Evolutionary conservation across 371 early-diverging fungal species (phyloP).

Genomic region (Syncephalastrum racemosum): DNA sequence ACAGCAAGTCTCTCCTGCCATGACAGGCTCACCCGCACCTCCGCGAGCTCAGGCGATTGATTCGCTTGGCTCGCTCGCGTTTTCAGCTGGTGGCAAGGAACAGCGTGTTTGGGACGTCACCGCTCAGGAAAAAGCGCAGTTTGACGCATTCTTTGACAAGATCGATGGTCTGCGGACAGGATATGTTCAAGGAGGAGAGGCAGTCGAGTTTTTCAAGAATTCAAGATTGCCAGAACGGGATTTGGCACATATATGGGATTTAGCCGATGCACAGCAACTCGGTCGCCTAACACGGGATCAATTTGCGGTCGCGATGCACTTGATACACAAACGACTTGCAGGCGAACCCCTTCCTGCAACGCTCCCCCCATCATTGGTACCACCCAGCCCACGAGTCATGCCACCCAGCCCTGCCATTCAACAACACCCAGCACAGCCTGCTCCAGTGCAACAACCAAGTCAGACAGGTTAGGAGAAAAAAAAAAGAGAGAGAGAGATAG

Average conservation of each 20-base stretch:
- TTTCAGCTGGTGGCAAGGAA: conserved; percentile 14
- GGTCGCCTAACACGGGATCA: conserved; percentile 86
- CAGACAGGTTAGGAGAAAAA: not conserved
- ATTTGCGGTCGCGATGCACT: conserved; percentile 94
- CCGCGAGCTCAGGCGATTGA: conserved; percentile 29
- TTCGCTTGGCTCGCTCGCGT: conserved; percentile 37
- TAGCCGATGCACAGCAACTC: conserved; percentile 76
- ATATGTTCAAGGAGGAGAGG: conserved; percentile 54
- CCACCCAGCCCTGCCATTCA: not conserved
- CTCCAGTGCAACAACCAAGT: not conserved
- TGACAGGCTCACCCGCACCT: conserved; percentile 10
- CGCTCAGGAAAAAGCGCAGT: conserved; percentile 67
- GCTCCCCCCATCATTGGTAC: conserved; percentile 59
- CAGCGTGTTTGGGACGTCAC: conserved; percentile 67
- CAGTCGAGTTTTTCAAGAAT: conserved; percentile 79
- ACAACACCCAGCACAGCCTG: conserved; percentile 1
- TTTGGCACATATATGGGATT: conserved; percentile 79
- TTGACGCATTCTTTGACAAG: conserved; percentile 67
- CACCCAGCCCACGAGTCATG: conserved; percentile 23
- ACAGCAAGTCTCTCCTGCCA: conserved; percentile 10
- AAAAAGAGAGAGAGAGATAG: not conserved
- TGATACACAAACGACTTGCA: conserved; percentile 75
- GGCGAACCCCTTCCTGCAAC: conserved; percentile 71
- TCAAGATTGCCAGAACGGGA: conserved; percentile 74
- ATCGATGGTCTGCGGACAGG: conserved; percentile 55